A percentile compares a stretch with the other conserved stretches of the same genome.
Conservation (phyloP, 2,329 filamentous ascomycete species). For the Fusarium longipes region DNA sequence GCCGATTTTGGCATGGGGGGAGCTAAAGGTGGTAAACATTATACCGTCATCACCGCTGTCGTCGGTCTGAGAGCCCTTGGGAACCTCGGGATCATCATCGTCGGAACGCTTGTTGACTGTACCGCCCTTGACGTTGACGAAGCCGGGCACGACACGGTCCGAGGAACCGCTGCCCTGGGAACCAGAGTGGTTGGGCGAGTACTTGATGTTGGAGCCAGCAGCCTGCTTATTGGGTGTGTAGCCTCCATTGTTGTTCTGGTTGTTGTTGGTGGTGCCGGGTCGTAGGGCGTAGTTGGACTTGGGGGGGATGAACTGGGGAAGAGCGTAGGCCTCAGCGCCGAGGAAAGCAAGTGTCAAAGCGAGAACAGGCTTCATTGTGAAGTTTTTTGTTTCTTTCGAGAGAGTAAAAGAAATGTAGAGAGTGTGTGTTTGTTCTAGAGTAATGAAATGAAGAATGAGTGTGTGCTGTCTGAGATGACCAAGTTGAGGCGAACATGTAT, state of each 20-base stretch:
- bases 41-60: background rate
- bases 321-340: conserved; percentile 8
- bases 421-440: background rate
- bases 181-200: background rate
- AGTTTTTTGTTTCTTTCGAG: background rate
- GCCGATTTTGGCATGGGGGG: background rate
- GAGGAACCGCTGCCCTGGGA: background rate
- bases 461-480: background rate
- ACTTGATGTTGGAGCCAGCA: conserved; percentile 4
- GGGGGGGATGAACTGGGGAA: conserved; percentile 2
- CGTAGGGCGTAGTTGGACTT: conserved; percentile 18
- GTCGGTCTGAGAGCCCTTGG: background rate
- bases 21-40: background rate
- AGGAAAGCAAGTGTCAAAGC: conserved; percentile 16
- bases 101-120: background rate
- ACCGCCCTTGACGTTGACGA: background rate
- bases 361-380: conserved; percentile 11
- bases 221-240: background rate
- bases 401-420: background rate
- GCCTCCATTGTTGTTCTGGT: background rate
- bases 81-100: background rate
- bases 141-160: background rate
- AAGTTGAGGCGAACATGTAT: accelerated
- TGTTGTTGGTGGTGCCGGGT: background rate
- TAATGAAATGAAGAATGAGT: background rate